Evolutionary conservation across 352 stramenopile species (phyloP).

Genomic region (Phytophthora rubi): DNA sequence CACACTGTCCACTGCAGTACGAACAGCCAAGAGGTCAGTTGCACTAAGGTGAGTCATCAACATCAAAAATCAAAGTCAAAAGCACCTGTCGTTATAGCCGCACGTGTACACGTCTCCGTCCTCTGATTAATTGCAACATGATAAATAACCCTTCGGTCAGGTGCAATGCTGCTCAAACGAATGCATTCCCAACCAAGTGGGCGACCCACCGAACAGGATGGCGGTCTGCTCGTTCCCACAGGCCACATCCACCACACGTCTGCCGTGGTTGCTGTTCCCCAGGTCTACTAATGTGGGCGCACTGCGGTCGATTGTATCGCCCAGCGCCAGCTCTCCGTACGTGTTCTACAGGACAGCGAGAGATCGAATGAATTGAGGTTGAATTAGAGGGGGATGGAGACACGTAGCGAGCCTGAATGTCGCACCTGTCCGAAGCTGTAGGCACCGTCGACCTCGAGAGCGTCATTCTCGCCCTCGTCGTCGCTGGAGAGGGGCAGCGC

Average conservation of each 20-base stretch:
- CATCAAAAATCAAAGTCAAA: background rate
- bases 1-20: constrained; percentile 87
- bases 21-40: background rate
- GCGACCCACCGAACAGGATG: constrained; percentile 69
- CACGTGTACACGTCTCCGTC: constrained; percentile 88
- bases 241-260: constrained; percentile 79
- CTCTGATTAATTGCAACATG: constrained; percentile 25
- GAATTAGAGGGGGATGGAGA: background rate
- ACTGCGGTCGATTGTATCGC: constrained; percentile 78
- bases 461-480: constrained; percentile 13
- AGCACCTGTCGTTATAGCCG: constrained; percentile 93
- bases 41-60: background rate
- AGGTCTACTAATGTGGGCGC: constrained; percentile 53
- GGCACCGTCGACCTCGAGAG: constrained; percentile 16
- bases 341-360: constrained; percentile 70
- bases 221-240: constrained; percentile 93
- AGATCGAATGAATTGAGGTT: background rate
- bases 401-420: background rate
- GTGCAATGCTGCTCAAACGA: background rate
- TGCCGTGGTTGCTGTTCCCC: constrained; percentile 28
- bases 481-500: constrained; percentile 20
- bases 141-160: background rate
- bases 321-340: constrained; percentile 92
- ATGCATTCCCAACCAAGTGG: background rate
- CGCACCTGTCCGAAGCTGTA: constrained; percentile 63